These are phyloP conservation scores for Pilobolus umbonatus DNA, from an alignment of 192 early-diverging fungal genomes.

Conservation along the genomic window DNA sequence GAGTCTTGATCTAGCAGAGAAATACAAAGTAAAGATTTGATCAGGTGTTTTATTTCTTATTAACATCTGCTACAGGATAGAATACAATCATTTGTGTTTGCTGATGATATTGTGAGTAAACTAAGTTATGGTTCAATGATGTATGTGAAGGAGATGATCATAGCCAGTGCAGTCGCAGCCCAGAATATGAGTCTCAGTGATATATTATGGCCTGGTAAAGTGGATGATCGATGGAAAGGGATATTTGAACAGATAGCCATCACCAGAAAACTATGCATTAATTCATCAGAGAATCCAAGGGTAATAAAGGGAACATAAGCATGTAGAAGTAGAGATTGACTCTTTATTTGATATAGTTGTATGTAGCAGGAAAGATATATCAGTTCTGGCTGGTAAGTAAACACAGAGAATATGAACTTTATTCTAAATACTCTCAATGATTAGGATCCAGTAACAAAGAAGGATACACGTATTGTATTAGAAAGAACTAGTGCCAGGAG, in stretches of 20 bases:
- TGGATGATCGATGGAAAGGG: slow-evolving; percentile 36
- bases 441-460: slow-evolving; percentile 30
- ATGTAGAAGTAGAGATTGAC: not conserved
- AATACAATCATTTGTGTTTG: slow-evolving; percentile 50
- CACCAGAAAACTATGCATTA: slow-evolving; percentile 28
- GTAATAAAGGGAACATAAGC: slow-evolving; percentile 13
- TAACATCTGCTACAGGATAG: slow-evolving; percentile 17
- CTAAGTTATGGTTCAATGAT: slow-evolving; percentile 54
- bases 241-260: slow-evolving; percentile 39
- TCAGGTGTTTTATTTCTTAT: not conserved
- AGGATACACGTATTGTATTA: slow-evolving; percentile 33
- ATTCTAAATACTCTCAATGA: not conserved
- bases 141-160: slow-evolving; percentile 48
- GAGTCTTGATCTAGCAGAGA: slow-evolving; percentile 41
- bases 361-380: slow-evolving; percentile 34
- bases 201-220: slow-evolving; percentile 38
- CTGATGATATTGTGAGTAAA: slow-evolving; percentile 51
- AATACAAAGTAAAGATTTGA: slow-evolving; percentile 24
- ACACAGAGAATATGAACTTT: not conserved
- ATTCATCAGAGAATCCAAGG: slow-evolving; percentile 36
- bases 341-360: slow-evolving; percentile 15
- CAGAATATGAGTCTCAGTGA: slow-evolving; percentile 38
- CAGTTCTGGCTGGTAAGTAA: slow-evolving; percentile 33
- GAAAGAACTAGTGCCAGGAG: slow-evolving; percentile 21
- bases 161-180: slow-evolving; percentile 44